Evolutionary conservation across 129 eudicot species (phyloP).

Genomic region (Tagetes erecta): DNA sequence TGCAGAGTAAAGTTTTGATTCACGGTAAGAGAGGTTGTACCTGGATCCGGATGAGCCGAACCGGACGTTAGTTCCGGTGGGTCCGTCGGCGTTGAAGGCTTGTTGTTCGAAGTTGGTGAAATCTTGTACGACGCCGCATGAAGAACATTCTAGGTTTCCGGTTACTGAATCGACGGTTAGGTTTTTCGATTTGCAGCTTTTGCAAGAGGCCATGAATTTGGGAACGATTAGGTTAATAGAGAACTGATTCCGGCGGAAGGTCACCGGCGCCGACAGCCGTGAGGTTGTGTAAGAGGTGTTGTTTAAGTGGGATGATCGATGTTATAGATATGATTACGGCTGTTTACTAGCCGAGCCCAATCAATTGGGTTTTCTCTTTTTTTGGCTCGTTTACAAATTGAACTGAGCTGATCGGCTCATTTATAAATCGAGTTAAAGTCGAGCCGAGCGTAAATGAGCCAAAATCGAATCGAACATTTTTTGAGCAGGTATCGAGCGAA

Average conservation of each 20-base stretch:
- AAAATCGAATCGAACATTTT: too few relatives aligned
- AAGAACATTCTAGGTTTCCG: slow-evolving; percentile 29
- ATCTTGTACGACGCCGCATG: slow-evolving; percentile 57
- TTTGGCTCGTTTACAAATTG: too few relatives aligned
- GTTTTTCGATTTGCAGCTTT: slow-evolving; percentile 40
- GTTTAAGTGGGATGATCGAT: too few relatives aligned
- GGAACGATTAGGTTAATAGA: not conserved
- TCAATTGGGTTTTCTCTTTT: too few relatives aligned
- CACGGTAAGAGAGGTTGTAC: slow-evolving; percentile 39
- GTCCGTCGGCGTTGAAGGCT: slow-evolving; percentile 53
- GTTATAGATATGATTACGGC: too few relatives aligned
- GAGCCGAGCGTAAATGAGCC: too few relatives aligned
- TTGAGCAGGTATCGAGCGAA: too few relatives aligned
- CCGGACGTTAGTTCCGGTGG: slow-evolving; percentile 24
- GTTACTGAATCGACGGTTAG: slow-evolving; percentile 43
- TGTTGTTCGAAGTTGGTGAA: slow-evolving; percentile 51
- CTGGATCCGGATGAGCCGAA: slow-evolving; percentile 20
- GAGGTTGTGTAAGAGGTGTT: too few relatives aligned
- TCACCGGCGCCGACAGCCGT: not conserved
- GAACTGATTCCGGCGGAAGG: not conserved
- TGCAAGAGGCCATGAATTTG: slow-evolving; percentile 39
- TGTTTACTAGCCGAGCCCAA: too few relatives aligned
- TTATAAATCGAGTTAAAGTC: too few relatives aligned
- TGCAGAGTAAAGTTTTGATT: slow-evolving; percentile 27
- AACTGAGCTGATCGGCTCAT: too few relatives aligned